Evolutionary conservation across 2,329 filamentous ascomycete species (phyloP).

Genomic region (Colletotrichum magnum): DNA sequence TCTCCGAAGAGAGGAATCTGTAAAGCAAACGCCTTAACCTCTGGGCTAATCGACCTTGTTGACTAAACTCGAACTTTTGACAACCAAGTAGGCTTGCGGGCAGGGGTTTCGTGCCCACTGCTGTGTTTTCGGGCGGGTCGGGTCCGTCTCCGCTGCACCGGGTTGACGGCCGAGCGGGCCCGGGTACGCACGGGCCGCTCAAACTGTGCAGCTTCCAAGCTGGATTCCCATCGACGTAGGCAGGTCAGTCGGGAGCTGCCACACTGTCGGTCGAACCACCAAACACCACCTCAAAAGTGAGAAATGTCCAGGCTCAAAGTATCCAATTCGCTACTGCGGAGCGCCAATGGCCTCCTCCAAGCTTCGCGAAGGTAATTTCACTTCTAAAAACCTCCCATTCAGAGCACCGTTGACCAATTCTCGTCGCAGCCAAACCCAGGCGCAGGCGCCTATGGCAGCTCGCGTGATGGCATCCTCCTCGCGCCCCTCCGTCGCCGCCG

Average conservation of each 20-base stretch:
- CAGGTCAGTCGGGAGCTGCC: too few species aligned
- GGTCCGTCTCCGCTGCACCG: too few species aligned
- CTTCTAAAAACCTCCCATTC: too few species aligned
- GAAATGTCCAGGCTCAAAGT: constrained; percentile 24
- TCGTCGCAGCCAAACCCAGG: constrained; percentile 3
- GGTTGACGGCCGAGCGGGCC: too few species aligned
- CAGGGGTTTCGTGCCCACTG: background rate
- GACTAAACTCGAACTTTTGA: background rate
- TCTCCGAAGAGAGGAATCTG: constrained; percentile 38
- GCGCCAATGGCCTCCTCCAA: constrained; percentile 34
- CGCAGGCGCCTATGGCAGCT: constrained; percentile 13
- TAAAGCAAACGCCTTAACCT: constrained; percentile 58
- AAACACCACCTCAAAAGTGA: constrained; percentile 1
- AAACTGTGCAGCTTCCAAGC: constrained; percentile 19
- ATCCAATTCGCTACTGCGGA: constrained; percentile 18
- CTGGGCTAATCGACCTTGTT: constrained; percentile 54
- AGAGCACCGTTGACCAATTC: constrained; percentile 1
- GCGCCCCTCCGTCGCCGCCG: constrained; percentile 1
- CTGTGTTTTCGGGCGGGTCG: too few species aligned
- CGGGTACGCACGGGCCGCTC: background rate
- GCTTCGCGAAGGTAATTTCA: constrained; percentile 21
- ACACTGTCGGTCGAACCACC: background rate
- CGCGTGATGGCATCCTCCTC: constrained; percentile 25
- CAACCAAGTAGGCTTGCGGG: background rate
- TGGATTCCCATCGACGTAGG: background rate